phyloP scores from a whole-genome alignment of 108 stramenopile genomes.

The Cyclotella kingstonii region DNA sequence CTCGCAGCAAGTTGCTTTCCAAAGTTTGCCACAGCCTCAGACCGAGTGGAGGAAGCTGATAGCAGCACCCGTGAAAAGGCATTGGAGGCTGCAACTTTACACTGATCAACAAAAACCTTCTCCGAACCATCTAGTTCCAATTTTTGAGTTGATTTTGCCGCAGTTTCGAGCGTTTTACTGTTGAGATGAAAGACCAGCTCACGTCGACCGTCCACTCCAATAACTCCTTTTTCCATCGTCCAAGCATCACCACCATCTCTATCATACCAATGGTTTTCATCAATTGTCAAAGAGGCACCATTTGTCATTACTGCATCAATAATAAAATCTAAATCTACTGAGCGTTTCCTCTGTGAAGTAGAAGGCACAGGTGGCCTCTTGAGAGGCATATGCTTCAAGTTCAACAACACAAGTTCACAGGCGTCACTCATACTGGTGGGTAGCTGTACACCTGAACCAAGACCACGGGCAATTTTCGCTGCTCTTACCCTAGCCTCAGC shows the following conservation, averaged over 20 bases:
- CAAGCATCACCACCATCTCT: constrained; percentile 83
- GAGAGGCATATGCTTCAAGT: constrained; percentile 65
- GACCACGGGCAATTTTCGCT: constrained; percentile 77
- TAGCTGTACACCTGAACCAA: constrained; percentile 86
- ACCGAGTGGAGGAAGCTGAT: constrained; percentile 47
- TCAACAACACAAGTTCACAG: constrained; percentile 77
- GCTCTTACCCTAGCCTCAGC: constrained; percentile 77
- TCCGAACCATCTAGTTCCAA: constrained; percentile 31
- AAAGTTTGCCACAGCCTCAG: constrained; percentile 50
- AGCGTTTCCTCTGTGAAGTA: constrained; percentile 48
- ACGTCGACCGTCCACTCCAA: constrained; percentile 14
- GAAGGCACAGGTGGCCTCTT: constrained; percentile 49
- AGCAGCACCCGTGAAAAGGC: constrained; percentile 68
- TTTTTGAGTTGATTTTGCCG: constrained; percentile 14
- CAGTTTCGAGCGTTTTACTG: constrained; percentile 37
- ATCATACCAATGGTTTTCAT: constrained; percentile 86
- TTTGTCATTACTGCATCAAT: constrained; percentile 85
- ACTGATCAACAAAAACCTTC: constrained; percentile 61
- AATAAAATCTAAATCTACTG: constrained; percentile 63
- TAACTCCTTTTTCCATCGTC: constrained; percentile 50
- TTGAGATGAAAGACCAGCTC: constrained; percentile 25
- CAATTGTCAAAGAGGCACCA: constrained; percentile 74
- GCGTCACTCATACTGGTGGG: constrained; percentile 79
- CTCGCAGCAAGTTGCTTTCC: constrained; percentile 64
- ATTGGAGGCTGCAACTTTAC: constrained; percentile 66